Base-by-base conservation (phyloP, 1,139 yeast species). In the Insectozyma bohioensis region DNA sequence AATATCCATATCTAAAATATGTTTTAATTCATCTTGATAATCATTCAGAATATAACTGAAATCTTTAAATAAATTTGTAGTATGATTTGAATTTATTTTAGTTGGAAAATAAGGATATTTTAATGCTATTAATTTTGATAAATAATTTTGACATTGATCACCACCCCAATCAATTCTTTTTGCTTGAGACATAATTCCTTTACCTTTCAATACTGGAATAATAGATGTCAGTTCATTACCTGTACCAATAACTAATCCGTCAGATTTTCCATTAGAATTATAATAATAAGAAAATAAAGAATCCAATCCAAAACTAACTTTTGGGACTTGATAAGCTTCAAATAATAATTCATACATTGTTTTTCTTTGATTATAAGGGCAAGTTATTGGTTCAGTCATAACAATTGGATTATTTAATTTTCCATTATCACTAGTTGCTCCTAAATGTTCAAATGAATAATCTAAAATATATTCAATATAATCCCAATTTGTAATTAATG, bases 111-210 rank as follows among this genome's bases (percentile, higher is more conserved):
- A 82, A 0, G 98, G 98, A 57, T 94, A 94, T 52, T 94, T 94
- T 50, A 94, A 67, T 1, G 80, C 71, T 31, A 94, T 60, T 20
- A 85, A 67, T 45, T 69, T 74, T 39, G 72, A 75, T 53, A 92
- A 58, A 46, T 72, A 90, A 31, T 72, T 77, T 20, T 74, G 77
- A 2, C 90, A 74, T 34, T 78, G 85, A 40, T 77, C 75, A 6
- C 97, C 97, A 36, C 97, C 98, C 86, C 94, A 87, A 51, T 87
- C 90, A 27, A 94, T 77, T 48, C 97, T 67, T 49, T 87, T 90
- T 2, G 92, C 69, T 40, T 81, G 83, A 29, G 74, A 63, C 34
- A 87, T 57, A 3, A 81, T 47, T 0, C 95, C 94, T 37, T 63
- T 65, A 0, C 88, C 86, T 13, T 74, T 54, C 1, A 85, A 43